phyloP scores from a whole-genome alignment of 1,284 basidiomycete species.

The Pascua sp. region DNA sequence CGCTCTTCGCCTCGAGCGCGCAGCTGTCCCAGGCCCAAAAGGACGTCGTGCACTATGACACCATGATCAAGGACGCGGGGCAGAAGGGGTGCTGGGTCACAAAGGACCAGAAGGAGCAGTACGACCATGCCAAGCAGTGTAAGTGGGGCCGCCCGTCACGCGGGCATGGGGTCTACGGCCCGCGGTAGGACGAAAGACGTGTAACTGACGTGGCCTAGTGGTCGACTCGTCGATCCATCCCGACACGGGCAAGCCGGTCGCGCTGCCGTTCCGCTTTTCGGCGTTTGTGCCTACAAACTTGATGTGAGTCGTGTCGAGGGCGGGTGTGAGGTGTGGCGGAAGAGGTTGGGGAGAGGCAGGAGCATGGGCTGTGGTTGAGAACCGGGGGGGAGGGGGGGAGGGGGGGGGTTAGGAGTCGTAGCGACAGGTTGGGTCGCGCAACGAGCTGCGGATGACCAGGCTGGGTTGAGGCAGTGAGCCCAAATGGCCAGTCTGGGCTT shows the following conservation, averaged over 20 bases:
- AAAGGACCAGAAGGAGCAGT: slow-evolving; percentile 35
- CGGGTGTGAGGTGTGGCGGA: no score
- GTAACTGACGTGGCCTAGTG: slow-evolving; percentile 24
- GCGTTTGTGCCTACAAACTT: slow-evolving; percentile 57
- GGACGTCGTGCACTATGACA: slow-evolving; percentile 45
- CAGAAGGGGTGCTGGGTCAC: slow-evolving; percentile 43
- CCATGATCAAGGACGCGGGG: slow-evolving; percentile 40
- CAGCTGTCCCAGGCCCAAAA: slow-evolving; percentile 43
- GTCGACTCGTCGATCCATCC: slow-evolving; percentile 53
- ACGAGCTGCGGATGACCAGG: no score
- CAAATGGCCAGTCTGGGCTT: no score
- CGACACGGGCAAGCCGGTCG: slow-evolving; percentile 52
- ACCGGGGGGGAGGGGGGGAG: no score
- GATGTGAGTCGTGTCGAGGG: slow-evolving; percentile 31
- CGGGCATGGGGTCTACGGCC: no score
- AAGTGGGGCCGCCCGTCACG: no score
- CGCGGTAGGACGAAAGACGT: no score
- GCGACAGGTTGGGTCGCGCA: no score
- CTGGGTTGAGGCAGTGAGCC: no score
- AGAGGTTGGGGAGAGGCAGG: no score
- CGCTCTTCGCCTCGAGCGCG: slow-evolving; percentile 51
- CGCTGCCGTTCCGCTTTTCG: slow-evolving; percentile 55
- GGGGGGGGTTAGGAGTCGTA: no score
- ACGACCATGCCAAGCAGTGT: slow-evolving; percentile 52
- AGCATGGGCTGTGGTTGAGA: no score